Evolutionary conservation across 2,329 filamentous ascomycete species (phyloP).

Genomic region (Colletotrichum siamense): DNA sequence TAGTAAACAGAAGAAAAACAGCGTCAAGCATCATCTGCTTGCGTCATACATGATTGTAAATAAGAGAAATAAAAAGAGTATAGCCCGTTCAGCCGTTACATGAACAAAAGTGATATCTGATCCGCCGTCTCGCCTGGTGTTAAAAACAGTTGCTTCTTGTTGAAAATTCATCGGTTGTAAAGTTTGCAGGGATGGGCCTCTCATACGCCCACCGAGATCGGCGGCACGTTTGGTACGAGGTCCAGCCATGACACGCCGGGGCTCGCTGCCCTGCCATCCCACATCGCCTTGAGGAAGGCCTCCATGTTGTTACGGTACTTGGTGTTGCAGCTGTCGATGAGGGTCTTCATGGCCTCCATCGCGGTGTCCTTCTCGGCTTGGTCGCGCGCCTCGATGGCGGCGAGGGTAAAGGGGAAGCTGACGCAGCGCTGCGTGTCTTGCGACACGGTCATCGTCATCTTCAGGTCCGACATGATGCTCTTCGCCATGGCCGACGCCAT

Average conservation of each 20-base stretch:
- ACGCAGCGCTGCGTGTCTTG: conserved; percentile 22
- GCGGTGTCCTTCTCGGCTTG: conserved; percentile 7
- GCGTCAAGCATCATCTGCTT: neutral
- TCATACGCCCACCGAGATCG: conserved; percentile 14
- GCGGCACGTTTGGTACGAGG: neutral
- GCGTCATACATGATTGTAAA: neutral
- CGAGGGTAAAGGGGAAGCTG: conserved; percentile 27
- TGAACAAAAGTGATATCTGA: conserved; percentile 3
- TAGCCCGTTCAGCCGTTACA: neutral
- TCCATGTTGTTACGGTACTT: conserved; percentile 6
- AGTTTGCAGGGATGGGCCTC: neutral
- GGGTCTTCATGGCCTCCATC: conserved; percentile 1
- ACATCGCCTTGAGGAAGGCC: neutral
- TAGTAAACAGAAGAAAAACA: neutral
- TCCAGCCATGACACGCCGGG: conserved; percentile 17
- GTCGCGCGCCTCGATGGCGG: conserved; percentile 28
- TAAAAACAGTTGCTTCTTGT: neutral
- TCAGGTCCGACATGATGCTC: conserved; percentile 28
- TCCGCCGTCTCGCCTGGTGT: neutral
- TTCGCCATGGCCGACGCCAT: conserved; percentile 24
- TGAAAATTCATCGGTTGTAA: neutral
- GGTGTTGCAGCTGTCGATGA: conserved; percentile 16
- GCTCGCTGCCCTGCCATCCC: neutral
- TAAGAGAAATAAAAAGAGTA: neutral
- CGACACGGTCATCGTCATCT: conserved; percentile 24